Conservation (phyloP, 306 rosid genomes). For the Cucurbita maxima region DNA sequence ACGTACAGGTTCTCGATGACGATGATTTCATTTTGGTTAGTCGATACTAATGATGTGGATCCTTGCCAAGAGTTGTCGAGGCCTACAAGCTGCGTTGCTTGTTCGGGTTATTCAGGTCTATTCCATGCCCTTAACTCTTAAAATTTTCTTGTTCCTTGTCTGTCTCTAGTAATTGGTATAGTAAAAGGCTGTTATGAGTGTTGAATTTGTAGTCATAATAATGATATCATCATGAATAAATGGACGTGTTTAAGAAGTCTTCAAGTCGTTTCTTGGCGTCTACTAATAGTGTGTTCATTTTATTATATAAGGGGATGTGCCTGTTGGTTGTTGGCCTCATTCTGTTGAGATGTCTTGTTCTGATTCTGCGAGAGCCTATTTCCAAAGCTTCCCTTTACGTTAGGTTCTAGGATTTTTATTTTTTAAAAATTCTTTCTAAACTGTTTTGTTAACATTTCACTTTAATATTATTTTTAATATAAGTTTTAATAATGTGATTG, state of each 20-base stretch:
- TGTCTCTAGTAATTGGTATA: not conserved
- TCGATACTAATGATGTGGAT: slow-evolving; percentile 29
- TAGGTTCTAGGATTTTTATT: not conserved
- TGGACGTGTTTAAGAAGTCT: not conserved
- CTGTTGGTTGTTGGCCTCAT: not conserved
- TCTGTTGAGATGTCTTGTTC: not conserved
- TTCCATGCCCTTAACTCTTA: not conserved
- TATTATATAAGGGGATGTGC: not conserved
- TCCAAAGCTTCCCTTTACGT: not conserved
- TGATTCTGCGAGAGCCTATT: not conserved
- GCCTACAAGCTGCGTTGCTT: not conserved
- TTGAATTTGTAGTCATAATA: not conserved
- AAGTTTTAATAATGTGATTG: no score
- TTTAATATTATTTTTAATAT: no score
- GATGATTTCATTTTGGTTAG: slow-evolving; percentile 45
- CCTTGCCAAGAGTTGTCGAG: not conserved
- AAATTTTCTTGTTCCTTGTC: not conserved
- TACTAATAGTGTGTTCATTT: not conserved
- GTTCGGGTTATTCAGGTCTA: not conserved
- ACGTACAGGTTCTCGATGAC: slow-evolving; percentile 55
- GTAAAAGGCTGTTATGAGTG: not conserved
- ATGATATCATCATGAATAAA: not conserved
- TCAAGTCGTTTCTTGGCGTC: not conserved
- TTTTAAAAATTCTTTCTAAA: not conserved
- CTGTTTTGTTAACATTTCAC: not conserved